phyloP scores from a whole-genome alignment of 805 yeast genomes.

The Teunomyces panamensis region DNA sequence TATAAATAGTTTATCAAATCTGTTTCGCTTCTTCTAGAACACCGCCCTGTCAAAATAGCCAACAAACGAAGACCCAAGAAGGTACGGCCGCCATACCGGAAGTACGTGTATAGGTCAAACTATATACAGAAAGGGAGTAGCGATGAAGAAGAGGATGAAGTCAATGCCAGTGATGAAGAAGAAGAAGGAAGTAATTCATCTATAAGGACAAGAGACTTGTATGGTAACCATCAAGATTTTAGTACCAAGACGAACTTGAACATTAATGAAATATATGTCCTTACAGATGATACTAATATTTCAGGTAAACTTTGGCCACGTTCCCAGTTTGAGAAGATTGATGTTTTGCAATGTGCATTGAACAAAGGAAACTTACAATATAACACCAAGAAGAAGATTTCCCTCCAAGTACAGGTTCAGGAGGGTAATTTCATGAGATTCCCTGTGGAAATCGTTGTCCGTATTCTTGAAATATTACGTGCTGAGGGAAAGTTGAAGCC shows the following conservation, averaged over 20 bases:
- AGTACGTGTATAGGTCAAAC: conserved; percentile 59
- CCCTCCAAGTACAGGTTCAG: conserved; percentile 13
- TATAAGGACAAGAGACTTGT: conserved; percentile 7
- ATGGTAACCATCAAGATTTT: conserved; percentile 25
- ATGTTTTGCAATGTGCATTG: conserved; percentile 40
- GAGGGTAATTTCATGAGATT: conserved; percentile 28
- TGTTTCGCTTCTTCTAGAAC: not conserved
- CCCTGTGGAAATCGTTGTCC: conserved; percentile 34
- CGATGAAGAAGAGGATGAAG: conserved; percentile 27
- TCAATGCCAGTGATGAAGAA: conserved; percentile 11
- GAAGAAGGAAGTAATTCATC: conserved; percentile 6
- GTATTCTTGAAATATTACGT: conserved; percentile 30
- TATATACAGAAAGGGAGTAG: conserved; percentile 21
- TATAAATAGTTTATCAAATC: conserved; percentile 1
- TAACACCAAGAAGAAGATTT: conserved; percentile 12
- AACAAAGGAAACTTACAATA: conserved; percentile 22
- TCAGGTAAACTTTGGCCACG: conserved; percentile 44
- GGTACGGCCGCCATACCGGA: conserved; percentile 72
- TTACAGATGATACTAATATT: conserved; percentile 19
- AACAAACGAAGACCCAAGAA: conserved; percentile 87
- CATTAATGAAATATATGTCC: conserved; percentile 32
- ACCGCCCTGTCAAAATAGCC: conserved; percentile 53
- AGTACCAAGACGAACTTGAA: conserved; percentile 22
- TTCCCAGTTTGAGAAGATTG: conserved; percentile 50
- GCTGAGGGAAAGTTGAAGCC: conserved; percentile 35